phyloP scores from a whole-genome alignment of 176 grass and related monocot species.

The Phyllostachys edulis region DNA sequence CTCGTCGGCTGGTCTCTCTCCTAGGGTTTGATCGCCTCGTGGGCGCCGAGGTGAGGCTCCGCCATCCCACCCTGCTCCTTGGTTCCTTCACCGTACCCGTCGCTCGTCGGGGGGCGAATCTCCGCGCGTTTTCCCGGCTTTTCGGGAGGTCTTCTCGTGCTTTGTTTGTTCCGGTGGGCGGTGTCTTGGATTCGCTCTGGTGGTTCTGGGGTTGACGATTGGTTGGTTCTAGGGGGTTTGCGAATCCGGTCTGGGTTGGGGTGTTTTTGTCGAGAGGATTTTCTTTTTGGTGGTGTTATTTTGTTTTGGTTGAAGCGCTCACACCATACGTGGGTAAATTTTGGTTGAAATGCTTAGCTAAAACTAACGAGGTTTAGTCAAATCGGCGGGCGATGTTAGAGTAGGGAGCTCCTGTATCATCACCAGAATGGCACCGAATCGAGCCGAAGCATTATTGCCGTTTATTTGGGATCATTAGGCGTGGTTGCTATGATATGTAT shows the following conservation, averaged over 20 bases:
- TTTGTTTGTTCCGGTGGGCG: not conserved
- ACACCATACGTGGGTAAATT: not conserved
- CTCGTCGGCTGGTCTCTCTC: not conserved
- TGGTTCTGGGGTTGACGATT: not conserved
- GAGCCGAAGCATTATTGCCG: not conserved
- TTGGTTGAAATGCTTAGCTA: not conserved
- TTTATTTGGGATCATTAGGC: not conserved
- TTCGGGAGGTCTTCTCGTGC: not conserved
- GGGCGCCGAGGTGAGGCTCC: conserved; percentile 16
- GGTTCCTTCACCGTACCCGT: not conserved
- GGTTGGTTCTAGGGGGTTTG: not conserved
- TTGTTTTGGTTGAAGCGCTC: not conserved
- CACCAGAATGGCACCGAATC: not conserved
- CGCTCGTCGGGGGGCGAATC: not conserved
- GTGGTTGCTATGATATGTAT: not conserved
- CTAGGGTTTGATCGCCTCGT: not conserved
- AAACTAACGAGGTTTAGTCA: not conserved
- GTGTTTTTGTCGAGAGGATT: not conserved
- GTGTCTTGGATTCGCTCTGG: not conserved
- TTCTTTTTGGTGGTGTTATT: not conserved
- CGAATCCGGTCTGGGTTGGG: not conserved
- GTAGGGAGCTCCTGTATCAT: not conserved
- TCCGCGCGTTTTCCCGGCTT: not conserved
- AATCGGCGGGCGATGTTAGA: not conserved
- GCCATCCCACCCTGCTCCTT: not conserved